Base-by-base conservation (phyloP, 768 basidiomycete genomes). In the Suillus subalutaceus region DNA sequence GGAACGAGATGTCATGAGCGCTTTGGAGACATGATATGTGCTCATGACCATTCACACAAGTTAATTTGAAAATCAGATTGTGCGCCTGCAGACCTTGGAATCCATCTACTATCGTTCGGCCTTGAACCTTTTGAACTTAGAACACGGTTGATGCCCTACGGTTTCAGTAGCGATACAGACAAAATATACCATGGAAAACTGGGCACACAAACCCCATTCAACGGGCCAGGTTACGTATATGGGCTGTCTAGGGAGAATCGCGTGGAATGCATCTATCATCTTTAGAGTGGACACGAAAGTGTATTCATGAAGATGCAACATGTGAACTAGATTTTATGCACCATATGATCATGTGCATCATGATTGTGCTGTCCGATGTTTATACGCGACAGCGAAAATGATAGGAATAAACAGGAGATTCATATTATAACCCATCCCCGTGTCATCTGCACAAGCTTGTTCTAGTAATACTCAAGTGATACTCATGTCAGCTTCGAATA, bases 361-460 rank as follows among this genome's bases (percentile, higher is more conserved):
- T 32, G 32, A 32, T 32, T 32, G 56, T 61, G 63, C 43, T 44
- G 30, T 61, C 57, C 57, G 58, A 64, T 23, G 41, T 61, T 63
- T 63, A 18, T 63, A 41, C 60, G 41, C 8, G 43, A 41, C 10
- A 32, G 30, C 2, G 23, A 26, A 15, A 26, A 40, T 35, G 9
- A n/a, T 37, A 37, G 32, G 13, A 26, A 41, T 59, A 26, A 26
- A 59, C 3, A 55, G 52, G 26, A 26, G 26, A 4, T 18, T 18
- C 2, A 30, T 18, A 50, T 44, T 20, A 32, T 3, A 32, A 32
- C 26, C 26, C 35, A 37, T 37, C 35, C 38, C 38, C 38, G 38
- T 52, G 6, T 13, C 6, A 48, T 6, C 5, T 48, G 6, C n/a
- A 13, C 9, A 13, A 48, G 18, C 46, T 48, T 48, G 10, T 48